A percentile compares a stretch with the other conserved stretches of the same genome.
These are phyloP conservation scores for Cenchrus purpureus DNA, from an alignment of 176 grass and related monocot species.

Conservation along the genomic window DNA sequence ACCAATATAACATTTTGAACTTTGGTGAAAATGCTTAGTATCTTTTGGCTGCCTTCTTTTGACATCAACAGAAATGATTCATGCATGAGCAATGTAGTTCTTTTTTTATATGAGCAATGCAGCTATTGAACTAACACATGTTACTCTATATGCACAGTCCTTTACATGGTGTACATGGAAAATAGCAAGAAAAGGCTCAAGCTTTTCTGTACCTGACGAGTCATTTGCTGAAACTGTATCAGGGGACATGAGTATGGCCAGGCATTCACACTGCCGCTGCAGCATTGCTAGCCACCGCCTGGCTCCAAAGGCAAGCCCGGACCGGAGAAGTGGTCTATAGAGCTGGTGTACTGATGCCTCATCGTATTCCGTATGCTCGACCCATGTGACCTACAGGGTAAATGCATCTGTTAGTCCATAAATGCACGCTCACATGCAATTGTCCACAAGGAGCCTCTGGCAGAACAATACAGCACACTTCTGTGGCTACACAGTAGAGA, in stretches of 20 bases:
- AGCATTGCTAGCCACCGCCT: slow-evolving; percentile 84
- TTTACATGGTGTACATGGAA: slow-evolving; percentile 31
- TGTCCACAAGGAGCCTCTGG: slow-evolving; percentile 50
- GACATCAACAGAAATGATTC: neutral
- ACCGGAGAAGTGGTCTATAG: slow-evolving; percentile 70
- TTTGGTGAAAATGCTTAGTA: neutral
- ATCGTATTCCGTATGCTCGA: slow-evolving; percentile 93
- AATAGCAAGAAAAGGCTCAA: slow-evolving; percentile 30
- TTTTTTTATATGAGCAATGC: neutral
- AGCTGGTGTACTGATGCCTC: slow-evolving; percentile 73
- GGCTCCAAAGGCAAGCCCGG: slow-evolving; percentile 77
- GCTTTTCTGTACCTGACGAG: slow-evolving; percentile 47
- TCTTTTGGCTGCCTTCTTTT: neutral
- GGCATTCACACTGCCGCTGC: slow-evolving; percentile 79
- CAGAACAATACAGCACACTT: slow-evolving; percentile 32
- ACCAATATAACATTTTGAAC: neutral
- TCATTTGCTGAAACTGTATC: slow-evolving; percentile 53
- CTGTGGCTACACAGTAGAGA: slow-evolving; percentile 40
- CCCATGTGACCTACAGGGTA: slow-evolving; percentile 91
- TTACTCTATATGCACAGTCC: no score
- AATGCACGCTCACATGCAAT: slow-evolving; percentile 73
- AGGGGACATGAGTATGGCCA: slow-evolving; percentile 81
- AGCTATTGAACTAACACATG: neutral
- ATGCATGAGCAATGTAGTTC: neutral
- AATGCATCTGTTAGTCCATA: slow-evolving; percentile 80